phyloP scores from a whole-genome alignment of 441 rosid genomes.

The Adansonia rubrostipa region DNA sequence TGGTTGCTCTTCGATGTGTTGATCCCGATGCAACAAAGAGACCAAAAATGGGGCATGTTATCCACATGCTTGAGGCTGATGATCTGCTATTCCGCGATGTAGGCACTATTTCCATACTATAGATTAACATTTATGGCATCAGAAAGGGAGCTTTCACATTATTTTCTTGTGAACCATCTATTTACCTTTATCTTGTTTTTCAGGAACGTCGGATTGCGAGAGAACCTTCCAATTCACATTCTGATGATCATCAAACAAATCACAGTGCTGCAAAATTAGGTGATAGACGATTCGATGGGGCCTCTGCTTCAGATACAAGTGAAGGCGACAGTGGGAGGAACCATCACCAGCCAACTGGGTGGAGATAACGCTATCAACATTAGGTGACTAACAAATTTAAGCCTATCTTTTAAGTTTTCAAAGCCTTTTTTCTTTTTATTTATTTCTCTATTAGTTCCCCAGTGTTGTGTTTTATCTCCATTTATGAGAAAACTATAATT shows the following conservation, averaged over 20 bases:
- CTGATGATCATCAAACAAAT: constrained; percentile 37
- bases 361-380: constrained; percentile 46
- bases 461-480: constrained; percentile 30
- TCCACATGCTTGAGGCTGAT: constrained; percentile 98
- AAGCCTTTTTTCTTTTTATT: neutral
- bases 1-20: constrained; percentile 89
- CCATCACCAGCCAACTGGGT: constrained; percentile 49
- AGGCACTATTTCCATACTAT: constrained; percentile 23
- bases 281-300: constrained; percentile 46
- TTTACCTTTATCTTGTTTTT: neutral
- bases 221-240: constrained; percentile 48
- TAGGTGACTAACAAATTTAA: constrained; percentile 42
- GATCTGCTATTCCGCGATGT: constrained; percentile 79
- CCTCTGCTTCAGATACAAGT: constrained; percentile 51
- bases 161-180: constrained; percentile 9
- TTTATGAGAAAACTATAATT: constrained; percentile 35
- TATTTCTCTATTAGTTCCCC: constrained; percentile 19
- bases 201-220: constrained; percentile 69
- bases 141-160: neutral
- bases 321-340: constrained; percentile 57
- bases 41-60: constrained; percentile 94
- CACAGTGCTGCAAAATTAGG: constrained; percentile 33
- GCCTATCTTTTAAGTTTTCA: constrained; percentile 19
- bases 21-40: constrained; percentile 97
- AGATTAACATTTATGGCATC: constrained; percentile 1